Evolutionary conservation across 306 rosid genomes (phyloP).

Genomic region (Astragalus glycyphyllos): DNA sequence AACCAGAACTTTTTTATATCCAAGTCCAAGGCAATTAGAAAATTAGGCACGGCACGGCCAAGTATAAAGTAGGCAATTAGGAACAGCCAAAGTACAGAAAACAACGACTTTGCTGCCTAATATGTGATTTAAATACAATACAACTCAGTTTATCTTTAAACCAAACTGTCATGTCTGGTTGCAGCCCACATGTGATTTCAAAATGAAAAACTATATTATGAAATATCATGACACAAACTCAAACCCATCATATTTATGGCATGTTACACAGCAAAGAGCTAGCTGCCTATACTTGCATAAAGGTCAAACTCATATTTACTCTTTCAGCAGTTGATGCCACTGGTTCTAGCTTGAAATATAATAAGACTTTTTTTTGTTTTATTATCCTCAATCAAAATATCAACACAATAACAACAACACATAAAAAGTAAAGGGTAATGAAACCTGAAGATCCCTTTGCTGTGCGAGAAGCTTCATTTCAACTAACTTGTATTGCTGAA

Average conservation of each 20-base stretch:
- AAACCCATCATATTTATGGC: conserved; percentile 24
- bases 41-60: too few relatives aligned
- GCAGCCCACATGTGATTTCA: neutral
- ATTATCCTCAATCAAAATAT: conserved; percentile 2
- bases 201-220: neutral
- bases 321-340: neutral
- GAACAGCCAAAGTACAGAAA: neutral
- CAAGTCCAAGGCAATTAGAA: too few relatives aligned
- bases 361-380: neutral
- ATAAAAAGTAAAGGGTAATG: conserved; percentile 10
- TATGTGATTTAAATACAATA: too few relatives aligned
- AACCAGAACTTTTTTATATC: neutral
- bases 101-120: conserved; percentile 1
- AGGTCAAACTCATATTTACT: neutral
- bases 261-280: conserved; percentile 6
- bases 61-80: conserved; percentile 11
- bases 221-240: neutral
- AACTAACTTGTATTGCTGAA: conserved; percentile 95
- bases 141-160: conserved; percentile 3
- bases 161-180: conserved; percentile 22
- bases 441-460: conserved; percentile 91
- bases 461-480: conserved; percentile 99
- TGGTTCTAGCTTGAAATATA: conserved; percentile 32
- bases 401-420: conserved; percentile 9
- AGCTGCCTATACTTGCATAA: conserved; percentile 16